Evolutionary conservation across 1,139 yeast species (phyloP).

Genomic region (Suhomyces bolitotheri): DNA sequence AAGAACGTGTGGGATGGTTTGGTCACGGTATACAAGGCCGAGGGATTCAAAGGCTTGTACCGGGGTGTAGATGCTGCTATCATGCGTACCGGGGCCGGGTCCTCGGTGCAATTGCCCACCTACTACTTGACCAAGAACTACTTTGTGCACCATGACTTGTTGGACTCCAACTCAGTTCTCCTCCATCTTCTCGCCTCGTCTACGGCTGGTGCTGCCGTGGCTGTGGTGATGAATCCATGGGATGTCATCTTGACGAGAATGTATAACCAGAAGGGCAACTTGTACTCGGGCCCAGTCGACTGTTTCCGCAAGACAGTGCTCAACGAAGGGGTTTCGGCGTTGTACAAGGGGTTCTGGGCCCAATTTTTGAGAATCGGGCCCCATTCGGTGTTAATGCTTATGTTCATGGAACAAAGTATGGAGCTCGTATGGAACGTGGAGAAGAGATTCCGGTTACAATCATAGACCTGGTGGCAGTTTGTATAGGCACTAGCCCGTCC

Average conservation of each 20-base stretch:
- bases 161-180: slow-evolving; percentile 62
- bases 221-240: slow-evolving; percentile 95
- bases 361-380: slow-evolving; percentile 92
- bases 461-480: too few species aligned
- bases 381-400: slow-evolving; percentile 85
- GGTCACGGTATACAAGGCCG: slow-evolving; percentile 55
- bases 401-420: slow-evolving; percentile 95
- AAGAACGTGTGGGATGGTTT: slow-evolving; percentile 69
- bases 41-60: slow-evolving; percentile 78
- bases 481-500: too few species aligned
- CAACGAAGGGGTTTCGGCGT: slow-evolving; percentile 82
- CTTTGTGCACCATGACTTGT: slow-evolving; percentile 43
- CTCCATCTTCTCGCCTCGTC: slow-evolving; percentile 77
- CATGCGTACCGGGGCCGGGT: slow-evolving; percentile 92
- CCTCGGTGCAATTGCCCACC: slow-evolving; percentile 93
- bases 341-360: slow-evolving; percentile 94
- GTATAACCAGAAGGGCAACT: slow-evolving; percentile 88
- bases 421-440: slow-evolving; percentile 52
- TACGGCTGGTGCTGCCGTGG: slow-evolving; percentile 87
- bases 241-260: slow-evolving; percentile 93
- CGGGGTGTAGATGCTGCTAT: slow-evolving; percentile 95
- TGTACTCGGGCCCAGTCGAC: slow-evolving; percentile 84
- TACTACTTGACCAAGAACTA: slow-evolving; percentile 75
- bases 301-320: slow-evolving; percentile 80
- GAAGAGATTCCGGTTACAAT: slow-evolving; percentile 11